Evolutionary conservation across 1,284 basidiomycete species (phyloP).

Genomic region (Tremellales sp.): DNA sequence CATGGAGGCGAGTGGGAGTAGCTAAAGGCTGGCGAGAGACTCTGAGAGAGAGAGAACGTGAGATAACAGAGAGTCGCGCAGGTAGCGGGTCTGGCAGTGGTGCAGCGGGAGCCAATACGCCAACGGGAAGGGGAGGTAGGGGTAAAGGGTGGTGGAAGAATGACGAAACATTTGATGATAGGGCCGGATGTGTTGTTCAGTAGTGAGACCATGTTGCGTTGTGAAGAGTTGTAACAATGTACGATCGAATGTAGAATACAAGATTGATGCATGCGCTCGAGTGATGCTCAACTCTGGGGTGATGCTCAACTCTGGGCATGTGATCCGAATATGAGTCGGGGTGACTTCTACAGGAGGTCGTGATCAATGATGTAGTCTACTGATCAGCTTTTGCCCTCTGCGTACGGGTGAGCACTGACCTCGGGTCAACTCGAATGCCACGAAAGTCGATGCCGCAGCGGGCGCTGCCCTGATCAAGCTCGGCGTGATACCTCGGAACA

Average conservation of each 20-base stretch:
- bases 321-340: not conserved
- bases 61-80: constrained; percentile 1
- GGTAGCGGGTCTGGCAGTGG: not conserved
- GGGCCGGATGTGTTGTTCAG: constrained; percentile 10
- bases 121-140: not conserved
- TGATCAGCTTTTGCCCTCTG: not conserved
- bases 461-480: constrained; percentile 74
- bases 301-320: too few species aligned
- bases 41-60: not conserved
- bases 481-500: constrained; percentile 69
- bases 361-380: constrained; percentile 36
- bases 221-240: too few species aligned
- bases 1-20: constrained; percentile 73
- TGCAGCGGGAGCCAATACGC: not conserved
- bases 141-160: constrained; percentile 4
- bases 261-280: too few species aligned
- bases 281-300: too few species aligned
- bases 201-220: too few species aligned
- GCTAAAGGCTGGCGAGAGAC: constrained; percentile 26
- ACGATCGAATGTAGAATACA: too few species aligned
- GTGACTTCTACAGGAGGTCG: constrained; percentile 21
- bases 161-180: constrained; percentile 2
- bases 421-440: constrained; percentile 82
- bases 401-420: constrained; percentile 38
- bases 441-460: constrained; percentile 84